Evolutionary conservation across 1,284 basidiomycete species (phyloP).

Genomic region (Tranzscheliella williamsii): DNA sequence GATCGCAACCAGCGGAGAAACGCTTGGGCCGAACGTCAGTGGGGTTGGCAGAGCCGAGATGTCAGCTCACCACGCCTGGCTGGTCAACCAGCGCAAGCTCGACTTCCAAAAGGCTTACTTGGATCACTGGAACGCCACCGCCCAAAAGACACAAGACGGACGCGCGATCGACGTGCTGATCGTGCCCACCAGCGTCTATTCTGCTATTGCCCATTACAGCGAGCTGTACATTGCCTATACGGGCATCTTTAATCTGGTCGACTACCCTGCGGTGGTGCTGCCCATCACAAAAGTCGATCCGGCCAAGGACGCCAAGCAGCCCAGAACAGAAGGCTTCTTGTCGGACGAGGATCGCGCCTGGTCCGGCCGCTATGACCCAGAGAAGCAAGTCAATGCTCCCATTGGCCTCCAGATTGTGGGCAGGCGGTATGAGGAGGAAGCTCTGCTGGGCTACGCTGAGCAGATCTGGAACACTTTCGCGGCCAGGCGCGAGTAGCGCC

Average conservation of each 20-base stretch:
- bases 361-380: constrained; percentile 41
- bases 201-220: constrained; percentile 66
- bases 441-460: constrained; percentile 65
- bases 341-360: constrained; percentile 48
- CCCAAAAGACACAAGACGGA: constrained; percentile 64
- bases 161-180: constrained; percentile 70
- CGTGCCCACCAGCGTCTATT: constrained; percentile 66
- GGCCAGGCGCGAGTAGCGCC: no score
- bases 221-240: constrained; percentile 60
- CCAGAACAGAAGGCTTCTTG: constrained; percentile 56
- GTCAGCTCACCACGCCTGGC: constrained; percentile 68
- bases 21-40: constrained; percentile 19
- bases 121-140: constrained; percentile 67
- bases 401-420: constrained; percentile 73
- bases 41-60: constrained; percentile 11
- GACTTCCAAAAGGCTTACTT: constrained; percentile 66
- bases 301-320: constrained; percentile 67
- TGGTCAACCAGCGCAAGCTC: constrained; percentile 62
- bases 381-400: constrained; percentile 68
- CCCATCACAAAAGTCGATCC: constrained; percentile 63
- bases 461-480: constrained; percentile 23
- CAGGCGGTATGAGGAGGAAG: constrained; percentile 74
- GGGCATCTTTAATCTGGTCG: constrained; percentile 69
- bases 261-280: constrained; percentile 71
- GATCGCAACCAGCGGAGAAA: constrained; percentile 48